Conservation (phyloP, 2,329 filamentous ascomycete species). For the Ophiostoma novo-ulmi region DNA sequence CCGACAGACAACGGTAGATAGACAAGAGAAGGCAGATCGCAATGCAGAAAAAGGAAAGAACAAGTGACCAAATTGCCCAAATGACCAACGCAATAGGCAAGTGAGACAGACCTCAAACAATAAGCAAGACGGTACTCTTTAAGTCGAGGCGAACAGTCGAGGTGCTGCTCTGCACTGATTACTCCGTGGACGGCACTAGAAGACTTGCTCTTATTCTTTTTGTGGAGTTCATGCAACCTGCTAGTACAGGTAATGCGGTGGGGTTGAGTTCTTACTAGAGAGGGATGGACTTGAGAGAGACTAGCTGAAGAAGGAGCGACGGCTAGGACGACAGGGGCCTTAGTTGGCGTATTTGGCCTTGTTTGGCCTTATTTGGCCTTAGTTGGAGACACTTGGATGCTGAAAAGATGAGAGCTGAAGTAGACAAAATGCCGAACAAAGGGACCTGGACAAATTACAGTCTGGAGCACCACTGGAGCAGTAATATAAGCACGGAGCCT, state of each 20-base stretch:
- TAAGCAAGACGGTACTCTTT: not conserved
- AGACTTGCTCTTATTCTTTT: not conserved
- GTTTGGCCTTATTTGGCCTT: no score
- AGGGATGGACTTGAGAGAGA: not conserved
- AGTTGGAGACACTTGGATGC: no score
- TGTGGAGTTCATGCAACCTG: constrained; percentile 7
- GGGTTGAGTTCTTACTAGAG: not conserved
- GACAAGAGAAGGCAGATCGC: not conserved
- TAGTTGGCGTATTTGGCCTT: no score
- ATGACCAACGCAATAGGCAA: not conserved
- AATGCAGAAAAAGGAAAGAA: not conserved
- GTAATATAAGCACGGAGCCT: not conserved
- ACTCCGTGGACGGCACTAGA: not conserved
- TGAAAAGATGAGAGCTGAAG: not conserved
- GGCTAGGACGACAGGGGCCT: no score
- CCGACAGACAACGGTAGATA: not conserved
- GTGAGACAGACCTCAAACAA: not conserved
- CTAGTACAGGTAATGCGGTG: not conserved
- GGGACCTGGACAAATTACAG: not conserved
- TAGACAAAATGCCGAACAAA: not conserved
- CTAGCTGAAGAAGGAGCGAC: not conserved
- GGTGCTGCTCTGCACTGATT: not conserved
- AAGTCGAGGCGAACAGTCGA: not conserved
- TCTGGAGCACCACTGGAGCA: not conserved
- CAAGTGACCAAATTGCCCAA: not conserved